Base-by-base conservation (phyloP, 1,284 basidiomycete species). In the Paramarasmius palmivorus region DNA sequence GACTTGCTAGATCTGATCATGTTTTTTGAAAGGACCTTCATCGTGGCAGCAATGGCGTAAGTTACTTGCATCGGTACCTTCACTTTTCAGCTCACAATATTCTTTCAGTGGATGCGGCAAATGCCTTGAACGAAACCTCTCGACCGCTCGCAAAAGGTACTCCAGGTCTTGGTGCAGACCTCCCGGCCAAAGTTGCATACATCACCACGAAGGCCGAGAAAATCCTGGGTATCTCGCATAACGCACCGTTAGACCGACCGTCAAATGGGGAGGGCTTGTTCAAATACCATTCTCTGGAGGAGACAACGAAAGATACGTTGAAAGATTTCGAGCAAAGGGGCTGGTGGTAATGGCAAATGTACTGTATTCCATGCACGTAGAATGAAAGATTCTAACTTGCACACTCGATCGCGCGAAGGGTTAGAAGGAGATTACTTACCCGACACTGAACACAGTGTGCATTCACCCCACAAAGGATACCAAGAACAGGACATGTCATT, bases 21-120 rank as follows among this genome's bases (percentile, higher is more conserved):
- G n/a, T n/a, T n/a, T n/a, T n/a, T n/a, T n/a, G n/a, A n/a, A n/a
- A n/a, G n/a, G n/a, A 8, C 44, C 61, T 2, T 69, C 53, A 36
- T 50, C 54, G 12, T 70, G 63, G 63, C 70, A 73, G 41, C 68
- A 71, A 45, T 70, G 63, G 60, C 41, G 69, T 68, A 53, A 46
- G 68, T 64, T 26, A 10, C 23, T 20, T 42, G 17, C n/a, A 4
- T 49, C 40, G n/a, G 9, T 23, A 23, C 7, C 10, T 19, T n/a
- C n/a, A n/a, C n/a, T 10, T 20, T 23, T 36, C 39, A 51, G 57
- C 53, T 26, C 36, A 39, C 47, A 20, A 34, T 6, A 17, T 51
- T 35, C 26, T 32, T 35, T 14, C 42, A 67, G 65, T 68, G 37
- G 67, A 73, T 47, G 61, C 58, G 3, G 68, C 66, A 4, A 68